These are phyloP conservation scores for Diaporthe sp. DNA, from an alignment of 2,329 filamentous ascomycete species.

Conservation along the genomic window DNA sequence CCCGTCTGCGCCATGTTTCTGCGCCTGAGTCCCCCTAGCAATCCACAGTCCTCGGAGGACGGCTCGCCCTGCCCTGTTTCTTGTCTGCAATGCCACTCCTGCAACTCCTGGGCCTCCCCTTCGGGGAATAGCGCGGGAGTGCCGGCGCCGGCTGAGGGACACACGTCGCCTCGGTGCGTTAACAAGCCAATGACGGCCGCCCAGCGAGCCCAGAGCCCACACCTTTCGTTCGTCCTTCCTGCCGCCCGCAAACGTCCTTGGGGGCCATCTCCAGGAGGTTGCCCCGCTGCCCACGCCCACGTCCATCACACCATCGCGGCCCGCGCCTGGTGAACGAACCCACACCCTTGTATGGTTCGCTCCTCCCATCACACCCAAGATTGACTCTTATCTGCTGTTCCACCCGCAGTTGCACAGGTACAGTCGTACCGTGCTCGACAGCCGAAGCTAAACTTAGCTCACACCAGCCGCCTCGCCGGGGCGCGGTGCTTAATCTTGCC, in stretches of 20 bases:
- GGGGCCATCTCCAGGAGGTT: slow-evolving; percentile 3
- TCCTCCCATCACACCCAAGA: background rate
- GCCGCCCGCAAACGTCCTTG: slow-evolving; percentile 1
- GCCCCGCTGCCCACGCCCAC: background rate
- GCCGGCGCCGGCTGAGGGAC: slow-evolving; percentile 19
- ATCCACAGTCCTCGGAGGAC: slow-evolving; percentile 5
- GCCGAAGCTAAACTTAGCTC: slow-evolving; percentile 24
- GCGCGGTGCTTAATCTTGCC: slow-evolving; percentile 26
- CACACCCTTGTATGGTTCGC: slow-evolving; percentile 1
- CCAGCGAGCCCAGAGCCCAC: slow-evolving; percentile 2
- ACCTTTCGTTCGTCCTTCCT: background rate
- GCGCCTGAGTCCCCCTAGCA: background rate
- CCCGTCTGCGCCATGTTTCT: slow-evolving; percentile 2
- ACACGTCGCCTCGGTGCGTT: slow-evolving; percentile 11
- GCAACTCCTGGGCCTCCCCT: background rate
- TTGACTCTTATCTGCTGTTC: background rate
- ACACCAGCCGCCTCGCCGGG: slow-evolving; percentile 18
- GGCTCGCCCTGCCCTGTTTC: slow-evolving; percentile 20
- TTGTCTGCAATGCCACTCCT: slow-evolving; percentile 17
- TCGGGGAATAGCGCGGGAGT: slow-evolving; percentile 10
- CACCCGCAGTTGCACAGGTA: background rate
- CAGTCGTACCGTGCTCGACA: background rate
- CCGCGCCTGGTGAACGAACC: slow-evolving; percentile 7
- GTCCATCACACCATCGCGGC: slow-evolving; percentile 23
- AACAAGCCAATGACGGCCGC: background rate